Evolutionary conservation across 305 asterid species (phyloP).

Genomic region (Andrographis paniculata): DNA sequence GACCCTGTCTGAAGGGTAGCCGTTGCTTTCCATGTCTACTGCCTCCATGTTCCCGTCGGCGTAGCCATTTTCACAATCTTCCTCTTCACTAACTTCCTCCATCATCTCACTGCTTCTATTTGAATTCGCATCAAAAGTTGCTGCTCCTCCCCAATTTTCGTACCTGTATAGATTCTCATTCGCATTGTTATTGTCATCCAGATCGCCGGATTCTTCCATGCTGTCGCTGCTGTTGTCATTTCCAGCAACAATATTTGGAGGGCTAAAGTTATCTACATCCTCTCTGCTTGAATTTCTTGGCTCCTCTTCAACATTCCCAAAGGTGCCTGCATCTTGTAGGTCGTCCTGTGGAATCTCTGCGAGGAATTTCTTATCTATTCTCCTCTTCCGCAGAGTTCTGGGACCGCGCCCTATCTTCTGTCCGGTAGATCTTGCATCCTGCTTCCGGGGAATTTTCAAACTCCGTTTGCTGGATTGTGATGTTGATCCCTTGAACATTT

Average conservation of each 20-base stretch:
- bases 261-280: conserved; percentile 20
- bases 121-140: conserved; percentile 22
- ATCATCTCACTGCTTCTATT: conserved; percentile 38
- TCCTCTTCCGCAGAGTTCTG: conserved; percentile 64
- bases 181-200: conserved; percentile 30
- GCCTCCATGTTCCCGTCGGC: conserved; percentile 31
- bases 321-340: conserved; percentile 23
- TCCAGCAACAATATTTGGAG: conserved; percentile 25
- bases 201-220: conserved; percentile 49
- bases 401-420: conserved; percentile 74
- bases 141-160: conserved; percentile 33
- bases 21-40: conserved; percentile 28
- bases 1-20: conserved; percentile 32
- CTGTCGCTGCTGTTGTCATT: conserved; percentile 46
- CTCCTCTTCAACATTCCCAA: conserved; percentile 22
- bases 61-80: conserved; percentile 38
- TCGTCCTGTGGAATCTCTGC: conserved; percentile 29
- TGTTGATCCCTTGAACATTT: conserved; percentile 25
- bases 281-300: conserved; percentile 24
- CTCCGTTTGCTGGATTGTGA: conserved; percentile 32
- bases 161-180: conserved; percentile 27
- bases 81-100: conserved; percentile 66
- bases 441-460: conserved; percentile 44
- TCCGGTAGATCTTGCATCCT: conserved; percentile 43
- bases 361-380: conserved; percentile 36